phyloP scores from a whole-genome alignment of 1,284 basidiomycete genomes.

The Fomitiporia mediterranea region DNA sequence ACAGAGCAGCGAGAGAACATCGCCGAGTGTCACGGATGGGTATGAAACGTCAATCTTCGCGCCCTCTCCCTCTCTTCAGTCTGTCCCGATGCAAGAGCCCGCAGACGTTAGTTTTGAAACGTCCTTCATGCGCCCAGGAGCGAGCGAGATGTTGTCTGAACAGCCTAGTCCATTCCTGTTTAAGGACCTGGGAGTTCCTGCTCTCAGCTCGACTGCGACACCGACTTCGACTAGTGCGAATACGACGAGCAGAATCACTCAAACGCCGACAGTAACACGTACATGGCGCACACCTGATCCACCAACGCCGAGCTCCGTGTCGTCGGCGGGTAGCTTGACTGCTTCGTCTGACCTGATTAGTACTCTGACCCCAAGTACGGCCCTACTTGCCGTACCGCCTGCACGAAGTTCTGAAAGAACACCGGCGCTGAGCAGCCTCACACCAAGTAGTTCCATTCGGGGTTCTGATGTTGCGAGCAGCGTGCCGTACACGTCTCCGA shows the following conservation, averaged over 20 bases:
- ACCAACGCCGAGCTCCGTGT: constrained; percentile 32
- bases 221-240: constrained; percentile 8
- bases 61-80: constrained; percentile 61
- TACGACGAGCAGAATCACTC: constrained; percentile 6
- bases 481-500: background rate
- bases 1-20: constrained; percentile 12
- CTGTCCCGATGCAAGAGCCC: constrained; percentile 51
- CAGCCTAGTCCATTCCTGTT: constrained; percentile 16
- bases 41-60: constrained; percentile 66
- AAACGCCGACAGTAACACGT: background rate
- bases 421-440: constrained; percentile 17
- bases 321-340: constrained; percentile 11
- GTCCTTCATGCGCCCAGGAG: constrained; percentile 34
- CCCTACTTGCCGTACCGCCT: background rate
- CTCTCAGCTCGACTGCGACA: constrained; percentile 14
- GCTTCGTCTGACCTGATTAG: background rate
- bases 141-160: constrained; percentile 10
- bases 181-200: constrained; percentile 1
- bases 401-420: background rate
- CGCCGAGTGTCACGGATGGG: constrained; percentile 46
- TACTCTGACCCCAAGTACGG: constrained; percentile 8
- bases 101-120: constrained; percentile 59
- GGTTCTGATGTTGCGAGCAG: background rate
- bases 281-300: constrained; percentile 30
- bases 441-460: constrained; percentile 13